These are phyloP conservation scores for Helotiales sp. DNA, from an alignment of 2,329 filamentous ascomycete species.

Conservation along the genomic window DNA sequence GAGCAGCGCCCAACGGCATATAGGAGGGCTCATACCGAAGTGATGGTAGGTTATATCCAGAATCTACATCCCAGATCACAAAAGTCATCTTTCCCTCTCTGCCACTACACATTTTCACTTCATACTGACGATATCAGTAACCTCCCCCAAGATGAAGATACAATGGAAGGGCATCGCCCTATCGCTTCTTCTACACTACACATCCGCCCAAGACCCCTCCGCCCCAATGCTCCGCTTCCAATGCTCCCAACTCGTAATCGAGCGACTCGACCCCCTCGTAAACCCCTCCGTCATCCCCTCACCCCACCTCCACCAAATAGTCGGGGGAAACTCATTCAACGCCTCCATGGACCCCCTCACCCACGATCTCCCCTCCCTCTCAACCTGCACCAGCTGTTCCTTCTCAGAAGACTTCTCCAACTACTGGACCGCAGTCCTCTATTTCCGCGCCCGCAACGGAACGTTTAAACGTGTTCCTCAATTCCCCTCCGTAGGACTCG, in stretches of 20 bases:
- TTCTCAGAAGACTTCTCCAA: constrained; percentile 26
- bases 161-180: constrained; percentile 10
- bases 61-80: background rate
- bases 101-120: background rate
- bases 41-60: background rate
- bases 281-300: constrained; percentile 16
- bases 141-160: constrained; percentile 18
- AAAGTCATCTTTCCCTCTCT: background rate
- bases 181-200: constrained; percentile 9
- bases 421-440: constrained; percentile 32
- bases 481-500: constrained; percentile 11
- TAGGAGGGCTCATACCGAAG: constrained; percentile 2
- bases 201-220: constrained; percentile 9
- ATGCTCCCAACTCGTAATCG: constrained; percentile 20
- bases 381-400: constrained; percentile 21
- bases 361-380: constrained; percentile 12
- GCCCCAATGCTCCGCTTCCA: constrained; percentile 19
- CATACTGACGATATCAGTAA: background rate
- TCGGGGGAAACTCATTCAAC: constrained; percentile 20
- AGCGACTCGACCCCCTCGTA: constrained; percentile 18
- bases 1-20: constrained; percentile 13
- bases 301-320: constrained; percentile 20
- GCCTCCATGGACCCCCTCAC: constrained; percentile 13
- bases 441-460: constrained; percentile 21
- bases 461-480: constrained; percentile 20